Conservation (phyloP, 2,329 filamentous ascomycete genomes). For the Colletotrichum lupini region DNA sequence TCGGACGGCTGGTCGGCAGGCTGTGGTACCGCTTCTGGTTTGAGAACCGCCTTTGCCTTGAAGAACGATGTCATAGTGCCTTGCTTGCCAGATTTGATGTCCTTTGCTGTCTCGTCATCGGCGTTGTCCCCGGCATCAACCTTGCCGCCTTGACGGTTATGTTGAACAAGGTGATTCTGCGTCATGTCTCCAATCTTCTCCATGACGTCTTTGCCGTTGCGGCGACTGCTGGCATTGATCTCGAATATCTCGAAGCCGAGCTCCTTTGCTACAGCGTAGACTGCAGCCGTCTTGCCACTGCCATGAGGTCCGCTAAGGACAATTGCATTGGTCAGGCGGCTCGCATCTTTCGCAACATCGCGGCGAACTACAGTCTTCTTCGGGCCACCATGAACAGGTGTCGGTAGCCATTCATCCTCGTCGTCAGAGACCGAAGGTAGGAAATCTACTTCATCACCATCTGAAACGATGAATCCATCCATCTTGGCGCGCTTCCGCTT, state of each 20-base stretch:
- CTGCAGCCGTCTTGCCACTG: constrained; percentile 91
- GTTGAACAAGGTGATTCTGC: constrained; percentile 86
- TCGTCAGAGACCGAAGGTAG: constrained; percentile 77
- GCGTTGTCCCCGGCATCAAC: constrained; percentile 45
- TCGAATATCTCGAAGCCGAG: constrained; percentile 95
- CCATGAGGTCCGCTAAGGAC: constrained; percentile 90
- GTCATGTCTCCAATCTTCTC: constrained; percentile 98
- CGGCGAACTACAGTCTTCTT: constrained; percentile 67
- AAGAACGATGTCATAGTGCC: constrained; percentile 87
- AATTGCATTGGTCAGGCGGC: constrained; percentile 77
- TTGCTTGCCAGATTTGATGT: constrained; percentile 76
- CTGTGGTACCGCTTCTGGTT: constrained; percentile 38
- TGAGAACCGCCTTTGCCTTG: constrained; percentile 60
- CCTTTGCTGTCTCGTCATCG: constrained; percentile 62
- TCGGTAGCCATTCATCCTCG: constrained; percentile 45
- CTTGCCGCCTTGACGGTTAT: constrained; percentile 50
- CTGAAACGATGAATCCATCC: constrained; percentile 83
- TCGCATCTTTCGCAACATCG: constrained; percentile 54
- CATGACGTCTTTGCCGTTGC: constrained; percentile 89
- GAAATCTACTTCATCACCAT: constrained; percentile 78
- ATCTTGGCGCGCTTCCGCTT: constrained; percentile 79
- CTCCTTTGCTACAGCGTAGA: constrained; percentile 92
- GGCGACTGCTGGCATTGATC: constrained; percentile 84
- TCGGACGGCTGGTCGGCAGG: constrained; percentile 21
- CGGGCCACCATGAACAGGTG: constrained; percentile 51